A percentile compares a stretch with the other conserved stretches of the same genome.
These are phyloP conservation scores for Prunus dulcis DNA, from an alignment of 306 rosid genomes.

Conservation along the genomic window DNA sequence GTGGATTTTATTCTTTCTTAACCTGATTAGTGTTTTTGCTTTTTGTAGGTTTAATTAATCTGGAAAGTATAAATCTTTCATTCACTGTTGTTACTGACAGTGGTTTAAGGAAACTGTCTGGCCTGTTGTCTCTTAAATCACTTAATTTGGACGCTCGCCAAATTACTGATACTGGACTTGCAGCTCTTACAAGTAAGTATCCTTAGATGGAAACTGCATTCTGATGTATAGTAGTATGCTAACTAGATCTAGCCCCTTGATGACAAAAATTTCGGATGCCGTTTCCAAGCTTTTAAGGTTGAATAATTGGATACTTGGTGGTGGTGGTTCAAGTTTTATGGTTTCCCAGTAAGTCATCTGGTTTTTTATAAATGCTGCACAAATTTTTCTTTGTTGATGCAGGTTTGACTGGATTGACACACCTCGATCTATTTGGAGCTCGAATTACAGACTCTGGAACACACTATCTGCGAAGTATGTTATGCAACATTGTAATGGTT, in stretches of 20 bases:
- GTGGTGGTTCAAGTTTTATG: background rate
- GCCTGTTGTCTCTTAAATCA: constrained; percentile 81
- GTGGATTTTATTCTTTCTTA: constrained; percentile 5
- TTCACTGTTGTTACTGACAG: constrained; percentile 65
- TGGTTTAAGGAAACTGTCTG: constrained; percentile 70
- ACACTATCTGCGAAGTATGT: constrained; percentile 65
- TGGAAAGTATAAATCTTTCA: constrained; percentile 85
- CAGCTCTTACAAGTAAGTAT: constrained; percentile 70
- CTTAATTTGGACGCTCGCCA: constrained; percentile 93
- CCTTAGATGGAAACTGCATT: constrained; percentile 1
- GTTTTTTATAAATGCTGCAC: background rate
- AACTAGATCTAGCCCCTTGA: background rate
- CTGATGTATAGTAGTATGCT: background rate
- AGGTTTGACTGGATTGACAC: constrained; percentile 85
- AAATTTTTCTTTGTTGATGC: constrained; percentile 23
- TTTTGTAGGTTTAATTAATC: constrained; percentile 66
- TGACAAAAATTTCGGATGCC: background rate
- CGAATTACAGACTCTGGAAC: constrained; percentile 85
- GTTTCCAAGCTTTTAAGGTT: background rate
- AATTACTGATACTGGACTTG: constrained; percentile 79
- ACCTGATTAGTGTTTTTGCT: constrained; percentile 17
- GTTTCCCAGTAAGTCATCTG: background rate
- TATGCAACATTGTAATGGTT: constrained; percentile 5
- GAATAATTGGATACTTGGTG: background rate
- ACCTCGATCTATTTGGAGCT: constrained; percentile 94